Base-by-base conservation (phyloP, 345 rosid species). In the Camelina sativa region DNA sequence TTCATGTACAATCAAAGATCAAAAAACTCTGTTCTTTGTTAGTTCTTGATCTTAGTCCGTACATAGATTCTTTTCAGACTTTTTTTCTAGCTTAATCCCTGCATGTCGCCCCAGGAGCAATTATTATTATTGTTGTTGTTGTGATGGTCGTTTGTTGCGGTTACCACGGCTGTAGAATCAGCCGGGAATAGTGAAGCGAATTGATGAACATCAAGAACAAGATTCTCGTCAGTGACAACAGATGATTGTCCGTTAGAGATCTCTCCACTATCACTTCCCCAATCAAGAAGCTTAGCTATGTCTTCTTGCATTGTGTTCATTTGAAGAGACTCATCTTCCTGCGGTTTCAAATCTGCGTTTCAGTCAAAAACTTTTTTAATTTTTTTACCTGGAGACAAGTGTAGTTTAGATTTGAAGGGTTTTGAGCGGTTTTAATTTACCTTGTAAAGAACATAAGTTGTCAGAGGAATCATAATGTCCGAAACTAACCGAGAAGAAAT, bases 161-260 rank as follows among this genome's bases (percentile, higher is more conserved):
- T 35, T 34, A 63, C 23, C n/a, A 48, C 65, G 4, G 82, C 16
- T 44, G 81, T 67, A 30, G 84, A 64, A 67, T 74, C 87, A 11
- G 54, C 65, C 0, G 86, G 86, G 52, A 85, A 79, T 28, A 85
- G 15, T 34, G 87, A 89, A 66, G 86, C 87, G 13, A 86, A 57
- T 6, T 85, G 93, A 72, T 87, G 96, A 87, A 85, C 78, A 15
- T 88, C 86, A 30, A 82, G 81, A 37, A 85, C 89, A 46, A 78
- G 75, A 64, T 86, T 79, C 15, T 85, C 88, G 20, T 87, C 86
- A 17, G 86, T 83, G 30, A 83, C 80, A 16, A 76, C 81, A 22
- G 93, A 88, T 15, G 90, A 87, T 60, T 75, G 87, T 34, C 88
- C 87, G 16, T 82, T 85, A 37, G 90, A 84, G 73, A 80, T 79